A percentile compares a stretch with the other conserved stretches of the same genome.
These are phyloP conservation scores for Zopfia rhizophila DNA, from an alignment of 2,329 filamentous ascomycete genomes.

Conservation along the genomic window DNA sequence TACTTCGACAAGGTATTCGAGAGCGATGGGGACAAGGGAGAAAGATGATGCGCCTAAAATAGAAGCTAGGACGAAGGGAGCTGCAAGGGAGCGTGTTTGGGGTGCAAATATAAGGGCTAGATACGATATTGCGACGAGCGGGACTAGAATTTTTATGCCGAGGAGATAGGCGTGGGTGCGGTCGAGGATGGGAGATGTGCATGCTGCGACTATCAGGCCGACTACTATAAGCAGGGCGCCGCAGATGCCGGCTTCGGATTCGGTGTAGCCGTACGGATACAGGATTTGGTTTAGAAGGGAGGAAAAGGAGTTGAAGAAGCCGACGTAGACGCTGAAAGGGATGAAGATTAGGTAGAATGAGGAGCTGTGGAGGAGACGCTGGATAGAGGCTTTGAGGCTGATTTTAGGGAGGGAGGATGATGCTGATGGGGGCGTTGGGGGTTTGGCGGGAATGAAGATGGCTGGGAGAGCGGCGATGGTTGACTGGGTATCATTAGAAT, in stretches of 20 bases:
- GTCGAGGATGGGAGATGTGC: slow-evolving; percentile 85
- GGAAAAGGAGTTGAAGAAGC: slow-evolving; percentile 92
- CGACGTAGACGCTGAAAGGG: slow-evolving; percentile 86
- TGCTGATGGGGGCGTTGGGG: slow-evolving; percentile 80
- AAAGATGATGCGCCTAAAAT: slow-evolving; percentile 84
- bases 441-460: slow-evolving; percentile 80
- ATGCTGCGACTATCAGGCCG: slow-evolving; percentile 79
- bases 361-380: slow-evolving; percentile 60
- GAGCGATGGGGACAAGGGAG: slow-evolving; percentile 80
- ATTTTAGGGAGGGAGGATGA: slow-evolving; percentile 67
- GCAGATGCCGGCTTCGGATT: slow-evolving; percentile 87
- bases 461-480: slow-evolving; percentile 76
- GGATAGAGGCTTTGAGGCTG: slow-evolving; percentile 65
- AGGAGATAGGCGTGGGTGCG: slow-evolving; percentile 81
- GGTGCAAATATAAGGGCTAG: slow-evolving; percentile 86
- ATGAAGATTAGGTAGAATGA: slow-evolving; percentile 84
- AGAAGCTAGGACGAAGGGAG: slow-evolving; percentile 79
- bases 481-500: slow-evolving; percentile 57
- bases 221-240: slow-evolving; percentile 91
- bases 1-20: slow-evolving; percentile 89
- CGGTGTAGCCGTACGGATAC: slow-evolving; percentile 82
- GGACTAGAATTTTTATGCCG: slow-evolving; percentile 78
- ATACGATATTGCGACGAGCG: slow-evolving; percentile 77
- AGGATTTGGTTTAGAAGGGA: slow-evolving; percentile 92
- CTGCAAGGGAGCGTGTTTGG: slow-evolving; percentile 66